A percentile compares a stretch with the other conserved stretches of the same genome.
phyloP scores from a whole-genome alignment of 345 rosid species.

The Gossypium turneri region DNA sequence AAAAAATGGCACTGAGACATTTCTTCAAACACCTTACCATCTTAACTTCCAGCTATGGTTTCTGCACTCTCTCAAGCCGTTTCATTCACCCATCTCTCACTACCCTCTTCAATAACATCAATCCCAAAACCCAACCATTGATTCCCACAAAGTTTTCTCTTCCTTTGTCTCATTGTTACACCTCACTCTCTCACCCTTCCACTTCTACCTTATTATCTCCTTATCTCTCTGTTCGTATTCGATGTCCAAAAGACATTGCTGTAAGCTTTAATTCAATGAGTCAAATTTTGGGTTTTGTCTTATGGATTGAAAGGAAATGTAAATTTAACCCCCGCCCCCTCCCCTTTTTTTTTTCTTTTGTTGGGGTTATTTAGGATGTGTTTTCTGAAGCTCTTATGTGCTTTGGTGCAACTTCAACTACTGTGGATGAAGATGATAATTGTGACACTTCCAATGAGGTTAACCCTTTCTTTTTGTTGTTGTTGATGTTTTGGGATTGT shows the following conservation, averaged over 20 bases:
- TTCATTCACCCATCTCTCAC: constrained; percentile 24
- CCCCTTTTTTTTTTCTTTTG: background rate
- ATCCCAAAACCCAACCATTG: background rate
- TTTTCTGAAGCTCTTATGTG: constrained; percentile 77
- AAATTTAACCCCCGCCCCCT: background rate
- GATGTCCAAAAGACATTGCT: constrained; percentile 43
- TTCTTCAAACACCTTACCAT: constrained; percentile 58
- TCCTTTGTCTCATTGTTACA: constrained; percentile 17
- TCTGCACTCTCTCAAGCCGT: constrained; percentile 31
- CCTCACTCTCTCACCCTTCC: constrained; percentile 12
- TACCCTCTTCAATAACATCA: constrained; percentile 17
- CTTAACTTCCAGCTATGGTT: constrained; percentile 18
- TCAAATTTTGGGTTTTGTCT: background rate
- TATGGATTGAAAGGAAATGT: background rate
- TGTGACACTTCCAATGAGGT: constrained; percentile 55
- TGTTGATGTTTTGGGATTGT: background rate
- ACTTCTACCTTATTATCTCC: constrained; percentile 25
- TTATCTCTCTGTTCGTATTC: constrained; percentile 69
- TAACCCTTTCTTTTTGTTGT: background rate
- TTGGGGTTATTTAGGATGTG: constrained; percentile 41
- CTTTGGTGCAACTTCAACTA: constrained; percentile 77
- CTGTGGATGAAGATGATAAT: constrained; percentile 46
- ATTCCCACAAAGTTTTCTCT: constrained; percentile 17
- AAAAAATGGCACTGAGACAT: constrained; percentile 39
- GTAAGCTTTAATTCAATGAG: constrained; percentile 32